phyloP scores from a whole-genome alignment of 2,329 filamentous ascomycete species.

The Cladophialophora carrionii region DNA sequence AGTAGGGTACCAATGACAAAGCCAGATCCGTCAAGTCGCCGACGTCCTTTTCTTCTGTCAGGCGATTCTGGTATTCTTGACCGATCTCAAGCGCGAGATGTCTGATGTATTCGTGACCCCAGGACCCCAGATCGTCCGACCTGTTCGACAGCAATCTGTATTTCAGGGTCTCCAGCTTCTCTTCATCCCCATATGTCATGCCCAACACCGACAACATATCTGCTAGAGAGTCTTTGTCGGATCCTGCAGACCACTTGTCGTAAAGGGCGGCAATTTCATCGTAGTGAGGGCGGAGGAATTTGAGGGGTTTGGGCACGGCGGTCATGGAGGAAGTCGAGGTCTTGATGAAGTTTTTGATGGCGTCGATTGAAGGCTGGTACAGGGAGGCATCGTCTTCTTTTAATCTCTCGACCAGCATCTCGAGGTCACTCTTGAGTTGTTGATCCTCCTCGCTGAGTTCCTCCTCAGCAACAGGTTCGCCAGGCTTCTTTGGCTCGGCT shows the following conservation, averaged over 20 bases:
- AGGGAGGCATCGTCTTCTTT: constrained; percentile 86
- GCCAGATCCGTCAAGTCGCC: constrained; percentile 86
- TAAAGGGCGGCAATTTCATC: constrained; percentile 84
- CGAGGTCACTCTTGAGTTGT: constrained; percentile 95
- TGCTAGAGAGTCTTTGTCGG: constrained; percentile 76
- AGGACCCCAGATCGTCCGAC: constrained; percentile 89
- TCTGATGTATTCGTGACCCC: constrained; percentile 97
- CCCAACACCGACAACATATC: constrained; percentile 96
- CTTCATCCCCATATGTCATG: constrained; percentile 98
- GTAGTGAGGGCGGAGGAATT: constrained; percentile 97
- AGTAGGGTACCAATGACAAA: constrained; percentile 83
- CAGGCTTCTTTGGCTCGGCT: constrained; percentile 67
- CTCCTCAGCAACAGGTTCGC: constrained; percentile 60
- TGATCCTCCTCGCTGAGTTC: constrained; percentile 98
- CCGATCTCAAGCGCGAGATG: constrained; percentile 95
- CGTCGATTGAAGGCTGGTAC: constrained; percentile 89
- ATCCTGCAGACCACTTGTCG: constrained; percentile 81
- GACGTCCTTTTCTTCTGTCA: constrained; percentile 80
- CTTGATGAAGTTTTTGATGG: constrained; percentile 98
- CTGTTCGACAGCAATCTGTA: constrained; percentile 76
- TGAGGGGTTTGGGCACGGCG: constrained; percentile 95
- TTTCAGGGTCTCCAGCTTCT: constrained; percentile 92
- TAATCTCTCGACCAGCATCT: constrained; percentile 96
- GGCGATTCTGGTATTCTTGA: constrained; percentile 84
- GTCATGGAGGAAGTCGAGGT: constrained; percentile 99